A percentile compares a stretch with the other conserved stretches of the same genome.
These are phyloP conservation scores for Dendrostoma leiphaemia DNA, from an alignment of 2,329 filamentous ascomycete species.

Conservation along the genomic window DNA sequence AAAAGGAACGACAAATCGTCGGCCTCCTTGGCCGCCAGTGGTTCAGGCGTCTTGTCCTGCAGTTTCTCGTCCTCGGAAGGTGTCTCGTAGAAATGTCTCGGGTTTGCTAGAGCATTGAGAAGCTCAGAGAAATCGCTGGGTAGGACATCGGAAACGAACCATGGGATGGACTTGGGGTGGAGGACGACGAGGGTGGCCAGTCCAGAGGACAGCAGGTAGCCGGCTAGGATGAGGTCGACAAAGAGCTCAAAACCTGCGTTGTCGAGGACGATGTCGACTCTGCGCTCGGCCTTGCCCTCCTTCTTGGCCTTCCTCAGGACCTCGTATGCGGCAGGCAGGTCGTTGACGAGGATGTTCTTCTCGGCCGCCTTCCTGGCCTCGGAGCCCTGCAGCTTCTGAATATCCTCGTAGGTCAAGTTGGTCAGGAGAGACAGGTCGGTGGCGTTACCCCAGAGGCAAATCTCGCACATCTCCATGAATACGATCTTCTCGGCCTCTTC, in stretches of 20 bases:
- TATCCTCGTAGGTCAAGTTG: constrained; percentile 88
- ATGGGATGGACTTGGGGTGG: constrained; percentile 92
- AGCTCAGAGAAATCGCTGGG: constrained; percentile 83
- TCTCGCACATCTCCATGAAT: constrained; percentile 92
- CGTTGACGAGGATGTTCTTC: constrained; percentile 88
- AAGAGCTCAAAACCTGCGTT: constrained; percentile 98
- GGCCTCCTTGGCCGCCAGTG: constrained; percentile 66
- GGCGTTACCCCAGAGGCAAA: constrained; percentile 96
- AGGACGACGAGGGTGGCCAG: constrained; percentile 85
- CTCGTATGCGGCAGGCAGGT: constrained; percentile 52
- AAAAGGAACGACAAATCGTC: constrained; percentile 74
- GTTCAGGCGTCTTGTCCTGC: constrained; percentile 54
- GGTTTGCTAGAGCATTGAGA: constrained; percentile 74
- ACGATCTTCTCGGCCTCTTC: constrained; percentile 72
- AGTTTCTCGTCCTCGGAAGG: constrained; percentile 65
- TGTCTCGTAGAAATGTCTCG: constrained; percentile 75
- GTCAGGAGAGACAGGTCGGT: constrained; percentile 91
- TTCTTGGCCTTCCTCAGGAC: constrained; percentile 26
- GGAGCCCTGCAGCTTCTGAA: constrained; percentile 91
- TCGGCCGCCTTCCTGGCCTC: constrained; percentile 83
- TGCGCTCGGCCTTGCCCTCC: constrained; percentile 53
- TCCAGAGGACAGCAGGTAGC: constrained; percentile 80
- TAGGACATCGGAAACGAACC: constrained; percentile 96
- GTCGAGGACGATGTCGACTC: constrained; percentile 92
- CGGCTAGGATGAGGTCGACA: constrained; percentile 88